Conservation (phyloP, 306 rosid species). For the Dicorynia guianensis region DNA sequence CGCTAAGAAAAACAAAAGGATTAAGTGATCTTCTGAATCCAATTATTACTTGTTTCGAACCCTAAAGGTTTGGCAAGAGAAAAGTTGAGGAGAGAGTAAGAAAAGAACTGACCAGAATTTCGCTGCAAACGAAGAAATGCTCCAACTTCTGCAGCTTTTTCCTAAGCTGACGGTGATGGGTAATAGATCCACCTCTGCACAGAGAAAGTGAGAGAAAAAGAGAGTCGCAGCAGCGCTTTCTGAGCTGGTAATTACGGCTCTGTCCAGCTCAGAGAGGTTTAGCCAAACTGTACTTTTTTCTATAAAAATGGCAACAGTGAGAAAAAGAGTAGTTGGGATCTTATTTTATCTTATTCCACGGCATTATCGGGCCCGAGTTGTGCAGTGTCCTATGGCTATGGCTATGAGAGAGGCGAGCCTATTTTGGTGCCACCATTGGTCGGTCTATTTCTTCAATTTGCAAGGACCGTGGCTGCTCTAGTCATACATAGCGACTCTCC, state of each 20-base stretch:
- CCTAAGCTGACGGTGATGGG: slow-evolving; percentile 39
- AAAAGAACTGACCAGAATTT: slow-evolving; percentile 51
- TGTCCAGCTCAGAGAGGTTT: slow-evolving; percentile 62
- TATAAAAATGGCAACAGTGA: slow-evolving; percentile 15
- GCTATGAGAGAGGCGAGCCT: background rate
- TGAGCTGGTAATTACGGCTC: slow-evolving; percentile 48
- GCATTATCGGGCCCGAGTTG: slow-evolving; percentile 42
- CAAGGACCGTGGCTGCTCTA: slow-evolving; percentile 25
- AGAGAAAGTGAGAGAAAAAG: slow-evolving; percentile 37
- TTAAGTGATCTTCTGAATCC: slow-evolving; percentile 19
- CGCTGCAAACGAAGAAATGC: slow-evolving; percentile 41
- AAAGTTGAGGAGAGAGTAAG: background rate
- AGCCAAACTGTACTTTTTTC: slow-evolving; percentile 38
- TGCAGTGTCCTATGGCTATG: slow-evolving; percentile 43
- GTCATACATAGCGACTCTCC: slow-evolving; percentile 48
- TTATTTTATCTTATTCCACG: slow-evolving; percentile 28
- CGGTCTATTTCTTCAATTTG: slow-evolving; percentile 29
- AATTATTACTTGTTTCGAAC: slow-evolving; percentile 34
- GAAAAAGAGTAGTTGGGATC: background rate
- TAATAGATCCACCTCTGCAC: slow-evolving; percentile 42
- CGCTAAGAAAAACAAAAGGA: slow-evolving; percentile 25
- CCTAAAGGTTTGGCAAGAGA: slow-evolving; percentile 39
- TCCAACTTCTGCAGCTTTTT: slow-evolving; percentile 46
- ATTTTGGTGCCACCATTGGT: slow-evolving; percentile 38
- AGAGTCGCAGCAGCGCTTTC: slow-evolving; percentile 49